These are phyloP conservation scores for Colletotrichum musae DNA, from an alignment of 2,329 filamentous ascomycete species.

Conservation along the genomic window DNA sequence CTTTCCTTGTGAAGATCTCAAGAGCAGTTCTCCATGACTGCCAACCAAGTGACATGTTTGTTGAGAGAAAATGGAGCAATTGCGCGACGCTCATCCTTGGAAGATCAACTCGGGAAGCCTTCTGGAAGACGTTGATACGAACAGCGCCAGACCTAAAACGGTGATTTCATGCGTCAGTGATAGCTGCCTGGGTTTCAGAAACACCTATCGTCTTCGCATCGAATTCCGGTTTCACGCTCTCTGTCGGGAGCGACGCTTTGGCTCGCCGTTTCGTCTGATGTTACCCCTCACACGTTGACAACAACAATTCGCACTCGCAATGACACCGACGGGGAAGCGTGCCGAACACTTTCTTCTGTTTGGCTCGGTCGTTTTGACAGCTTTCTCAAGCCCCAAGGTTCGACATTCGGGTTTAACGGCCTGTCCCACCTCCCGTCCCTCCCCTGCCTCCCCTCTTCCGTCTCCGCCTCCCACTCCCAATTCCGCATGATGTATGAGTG, in stretches of 20 bases:
- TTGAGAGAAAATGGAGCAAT: not conserved
- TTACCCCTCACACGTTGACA: constrained; percentile 6
- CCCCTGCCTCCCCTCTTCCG: not conserved
- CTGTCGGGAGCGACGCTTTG: constrained; percentile 22
- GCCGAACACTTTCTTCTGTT: constrained; percentile 8
- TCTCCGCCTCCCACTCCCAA: too few relatives aligned
- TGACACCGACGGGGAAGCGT: constrained; percentile 15
- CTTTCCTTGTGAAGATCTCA: not conserved
- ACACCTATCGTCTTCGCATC: constrained; percentile 36
- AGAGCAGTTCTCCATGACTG: not conserved
- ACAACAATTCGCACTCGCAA: constrained; percentile 37
- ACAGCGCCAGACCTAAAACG: constrained; percentile 18
- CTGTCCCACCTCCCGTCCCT: constrained; percentile 10
- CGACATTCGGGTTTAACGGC: constrained; percentile 20
- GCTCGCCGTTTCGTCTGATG: constrained; percentile 37
- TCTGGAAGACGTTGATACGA: constrained; percentile 23
- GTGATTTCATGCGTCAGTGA: constrained; percentile 20
- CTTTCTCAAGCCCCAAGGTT: constrained; percentile 21
- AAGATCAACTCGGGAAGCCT: constrained; percentile 12
- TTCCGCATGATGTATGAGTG: not conserved
- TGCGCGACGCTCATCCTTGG: not conserved
- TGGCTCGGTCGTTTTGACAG: constrained; percentile 17
- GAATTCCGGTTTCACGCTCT: constrained; percentile 39
- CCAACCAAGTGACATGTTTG: too few relatives aligned
- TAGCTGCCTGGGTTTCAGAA: constrained; percentile 34